Evolutionary conservation across 1,139 yeast genomes (phyloP).

Genomic region (Saccharomyces hybrid): DNA sequence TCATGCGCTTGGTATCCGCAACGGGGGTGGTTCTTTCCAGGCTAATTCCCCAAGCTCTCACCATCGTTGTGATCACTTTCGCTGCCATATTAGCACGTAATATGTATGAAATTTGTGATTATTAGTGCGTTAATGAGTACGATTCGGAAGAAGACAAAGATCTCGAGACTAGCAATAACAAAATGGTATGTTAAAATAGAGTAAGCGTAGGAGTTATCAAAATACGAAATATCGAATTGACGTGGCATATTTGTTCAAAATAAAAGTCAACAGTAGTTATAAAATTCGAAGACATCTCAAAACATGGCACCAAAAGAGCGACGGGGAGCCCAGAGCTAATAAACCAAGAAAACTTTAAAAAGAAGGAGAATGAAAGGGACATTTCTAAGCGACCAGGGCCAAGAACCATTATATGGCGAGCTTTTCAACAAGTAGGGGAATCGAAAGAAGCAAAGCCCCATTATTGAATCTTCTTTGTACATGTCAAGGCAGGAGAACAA

Average conservation of each 20-base stretch:
- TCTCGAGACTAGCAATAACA: conserved; percentile 24
- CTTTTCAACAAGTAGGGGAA: background rate
- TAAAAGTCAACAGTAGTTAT: background rate
- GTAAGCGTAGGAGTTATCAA: background rate
- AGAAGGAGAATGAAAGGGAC: too few species aligned
- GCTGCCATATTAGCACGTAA: background rate
- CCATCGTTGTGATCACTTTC: background rate
- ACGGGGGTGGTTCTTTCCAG: background rate
- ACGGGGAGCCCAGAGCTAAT: too few species aligned
- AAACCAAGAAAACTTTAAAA: too few species aligned
- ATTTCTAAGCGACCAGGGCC: too few species aligned
- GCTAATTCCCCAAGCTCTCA: background rate
- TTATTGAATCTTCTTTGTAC: background rate
- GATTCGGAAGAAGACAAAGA: conserved; percentile 5
- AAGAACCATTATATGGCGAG: too few species aligned
- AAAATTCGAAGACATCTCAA: background rate
- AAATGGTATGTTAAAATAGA: conserved; percentile 26
- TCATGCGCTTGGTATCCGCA: background rate
- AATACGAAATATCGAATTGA: background rate
- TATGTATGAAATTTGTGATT: background rate
- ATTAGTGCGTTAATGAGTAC: background rate
- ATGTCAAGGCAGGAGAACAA: background rate
- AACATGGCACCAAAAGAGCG: background rate
- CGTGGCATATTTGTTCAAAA: background rate
- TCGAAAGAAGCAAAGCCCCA: background rate